Conservation (phyloP, 2,329 filamentous ascomycete species). For the Botryotinia narcissicola region DNA sequence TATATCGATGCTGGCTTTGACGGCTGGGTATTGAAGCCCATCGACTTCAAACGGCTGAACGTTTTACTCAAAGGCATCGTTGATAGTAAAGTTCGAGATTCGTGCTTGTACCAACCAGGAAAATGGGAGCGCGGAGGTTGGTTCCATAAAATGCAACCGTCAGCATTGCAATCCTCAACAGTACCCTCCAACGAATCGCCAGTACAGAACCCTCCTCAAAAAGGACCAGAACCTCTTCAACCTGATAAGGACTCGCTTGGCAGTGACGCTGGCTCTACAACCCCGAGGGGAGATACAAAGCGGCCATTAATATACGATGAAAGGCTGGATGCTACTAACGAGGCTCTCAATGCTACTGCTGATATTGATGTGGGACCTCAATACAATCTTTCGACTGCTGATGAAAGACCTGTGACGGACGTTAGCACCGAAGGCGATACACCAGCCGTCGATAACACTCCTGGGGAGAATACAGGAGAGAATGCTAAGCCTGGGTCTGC, state of each 20-base stretch:
- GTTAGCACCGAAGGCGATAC: background rate
- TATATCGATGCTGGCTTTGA: slow-evolving; percentile 83
- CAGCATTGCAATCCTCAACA: slow-evolving; percentile 14
- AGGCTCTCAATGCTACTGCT: background rate
- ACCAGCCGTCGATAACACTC: background rate
- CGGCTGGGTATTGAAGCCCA: slow-evolving; percentile 86
- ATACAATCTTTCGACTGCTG: background rate
- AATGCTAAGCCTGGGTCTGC: background rate
- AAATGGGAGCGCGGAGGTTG: slow-evolving; percentile 85
- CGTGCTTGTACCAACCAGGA: slow-evolving; percentile 67
- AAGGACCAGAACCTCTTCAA: slow-evolving; percentile 2
- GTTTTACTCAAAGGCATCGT: slow-evolving; percentile 68
- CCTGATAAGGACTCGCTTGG: slow-evolving; percentile 1
- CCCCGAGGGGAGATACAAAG: background rate
- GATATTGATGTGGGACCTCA: background rate
- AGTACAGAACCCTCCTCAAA: slow-evolving; percentile 6
- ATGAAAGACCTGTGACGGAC: slow-evolving; percentile 4
- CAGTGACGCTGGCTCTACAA: background rate
- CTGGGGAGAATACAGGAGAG: background rate
- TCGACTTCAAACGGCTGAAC: slow-evolving; percentile 74
- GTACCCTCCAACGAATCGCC: slow-evolving; percentile 11
- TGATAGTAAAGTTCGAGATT: slow-evolving; percentile 54
- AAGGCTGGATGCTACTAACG: background rate
- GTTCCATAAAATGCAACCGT: slow-evolving; percentile 51
- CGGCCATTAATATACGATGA: slow-evolving; percentile 9